Evolutionary conservation across 2,329 filamentous ascomycete genomes (phyloP), one percentile per base, ranked within the genome.

Genomic region (Exophiala alcalophila): DNA sequence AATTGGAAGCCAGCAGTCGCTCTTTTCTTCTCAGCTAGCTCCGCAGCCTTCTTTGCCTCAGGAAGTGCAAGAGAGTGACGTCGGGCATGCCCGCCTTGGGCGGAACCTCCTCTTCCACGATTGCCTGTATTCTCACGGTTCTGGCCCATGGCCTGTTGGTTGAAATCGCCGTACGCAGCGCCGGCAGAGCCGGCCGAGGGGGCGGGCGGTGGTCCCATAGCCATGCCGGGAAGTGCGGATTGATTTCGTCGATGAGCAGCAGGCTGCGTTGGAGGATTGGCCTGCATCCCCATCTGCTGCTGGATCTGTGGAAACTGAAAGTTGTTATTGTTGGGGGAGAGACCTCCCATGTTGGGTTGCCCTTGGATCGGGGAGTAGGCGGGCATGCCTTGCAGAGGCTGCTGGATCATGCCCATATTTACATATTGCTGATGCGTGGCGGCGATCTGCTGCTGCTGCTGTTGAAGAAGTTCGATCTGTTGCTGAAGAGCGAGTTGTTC

Each of bases 401-500:
- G 91, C 60, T 86, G 84, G 39, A 97, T 83, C 78, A 97, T 89
- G 65, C 88, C 88, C 86, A 96, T 90, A 67, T 92, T 95, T 60
- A 95, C 84, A 73, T 95, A 96, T 70, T 97, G 91, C 70, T 96
- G 90, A 62, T 96, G 89, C 53, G 88, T 92, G 58, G 88, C 88
- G 69, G 94, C 87, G 62, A 97, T 94, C 65, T 96, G 90, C 68
- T 97, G 90, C 66, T 97, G 92, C 67, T 97, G 92, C 66, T 95
- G 89, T 72, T 97, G 91, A 61, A 97, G 77, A 63, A 94, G 78
- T 70, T 97, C 91, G 62, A 97, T 96, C 71, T 97, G 91, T 73
- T 96, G 91, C 72, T 95, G 90, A 65, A 97, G 90, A 63, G 88
- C 88, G 64, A 95, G 80, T 78, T 96, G 90, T 74, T 96, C 91